Conservation (phyloP, 495 filamentous ascomycete genomes). For the Saxophila tyrrhenica region DNA sequence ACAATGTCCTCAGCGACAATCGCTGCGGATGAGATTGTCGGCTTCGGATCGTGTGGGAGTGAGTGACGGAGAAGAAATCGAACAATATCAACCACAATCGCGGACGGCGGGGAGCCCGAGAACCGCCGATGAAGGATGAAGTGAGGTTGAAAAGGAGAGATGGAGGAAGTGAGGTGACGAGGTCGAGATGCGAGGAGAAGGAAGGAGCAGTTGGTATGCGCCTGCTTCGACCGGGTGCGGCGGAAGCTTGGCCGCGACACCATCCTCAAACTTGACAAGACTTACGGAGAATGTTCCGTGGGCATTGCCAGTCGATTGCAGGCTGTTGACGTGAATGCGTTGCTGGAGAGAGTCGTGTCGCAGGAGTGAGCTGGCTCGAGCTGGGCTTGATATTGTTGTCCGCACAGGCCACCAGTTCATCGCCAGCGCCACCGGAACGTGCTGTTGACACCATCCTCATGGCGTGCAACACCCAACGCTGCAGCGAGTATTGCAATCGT, state of each 20-base stretch:
- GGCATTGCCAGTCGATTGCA: neutral
- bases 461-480: too few species aligned
- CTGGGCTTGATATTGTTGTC: neutral
- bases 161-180: neutral
- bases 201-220: neutral
- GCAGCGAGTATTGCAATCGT: too few species aligned
- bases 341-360: neutral
- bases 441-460: neutral
- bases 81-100: neutral
- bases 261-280: neutral
- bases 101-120: neutral
- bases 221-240: neutral
- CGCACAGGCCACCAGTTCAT: neutral
- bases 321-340: neutral
- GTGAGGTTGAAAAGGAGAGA: neutral
- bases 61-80: neutral
- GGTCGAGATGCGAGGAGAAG: neutral
- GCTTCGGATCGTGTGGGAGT: neutral
- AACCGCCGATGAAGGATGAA: too few species aligned
- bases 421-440: neutral
- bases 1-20: neutral
- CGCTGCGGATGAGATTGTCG: neutral
- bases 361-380: neutral
- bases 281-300: too few species aligned
- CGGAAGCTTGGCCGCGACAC: neutral